Evolutionary conservation across 768 basidiomycete genomes (phyloP).

Genomic region (Trametes coccinea): DNA sequence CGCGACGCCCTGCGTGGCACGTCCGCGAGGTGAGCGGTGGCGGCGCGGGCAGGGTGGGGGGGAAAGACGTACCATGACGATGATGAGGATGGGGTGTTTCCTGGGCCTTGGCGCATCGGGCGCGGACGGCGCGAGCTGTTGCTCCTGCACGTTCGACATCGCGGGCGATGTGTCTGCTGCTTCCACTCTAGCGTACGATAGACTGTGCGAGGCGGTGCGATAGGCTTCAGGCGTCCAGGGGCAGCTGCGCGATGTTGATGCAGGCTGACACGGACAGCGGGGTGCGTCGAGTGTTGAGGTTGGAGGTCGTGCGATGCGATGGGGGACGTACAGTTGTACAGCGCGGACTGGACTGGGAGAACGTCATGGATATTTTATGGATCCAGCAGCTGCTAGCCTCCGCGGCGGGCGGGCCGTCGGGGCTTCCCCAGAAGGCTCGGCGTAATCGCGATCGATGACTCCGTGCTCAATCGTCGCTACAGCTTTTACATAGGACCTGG

Average conservation of each 20-base stretch:
- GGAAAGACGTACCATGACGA: conserved; percentile 50
- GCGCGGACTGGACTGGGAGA: neutral
- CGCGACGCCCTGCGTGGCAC: conserved; percentile 28
- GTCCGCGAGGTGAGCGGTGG: neutral
- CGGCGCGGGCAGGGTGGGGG: conserved; percentile 2
- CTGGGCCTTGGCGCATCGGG: conserved; percentile 10
- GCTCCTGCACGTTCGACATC: conserved; percentile 3
- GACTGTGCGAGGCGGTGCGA: too few species aligned
- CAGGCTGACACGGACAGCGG: too few species aligned
- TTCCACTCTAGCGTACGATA: too few species aligned
- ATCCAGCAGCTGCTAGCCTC: neutral
- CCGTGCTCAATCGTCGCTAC: neutral
- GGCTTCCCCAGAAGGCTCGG: neutral
- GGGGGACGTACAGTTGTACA: too few species aligned
- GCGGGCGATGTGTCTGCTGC: neutral
- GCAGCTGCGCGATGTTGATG: too few species aligned
- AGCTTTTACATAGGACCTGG: neutral
- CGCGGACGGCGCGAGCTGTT: conserved; percentile 2
- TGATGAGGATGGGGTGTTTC: conserved; percentile 37
- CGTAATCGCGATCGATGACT: conserved; percentile 4
- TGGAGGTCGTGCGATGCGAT: too few species aligned
- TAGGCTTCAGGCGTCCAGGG: too few species aligned
- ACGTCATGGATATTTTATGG: neutral
- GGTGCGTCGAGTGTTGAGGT: too few species aligned
- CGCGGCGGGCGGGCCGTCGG: conserved; percentile 8